Evolutionary conservation across 1,139 yeast species (phyloP).

Genomic region (Blastobotrys niveus): DNA sequence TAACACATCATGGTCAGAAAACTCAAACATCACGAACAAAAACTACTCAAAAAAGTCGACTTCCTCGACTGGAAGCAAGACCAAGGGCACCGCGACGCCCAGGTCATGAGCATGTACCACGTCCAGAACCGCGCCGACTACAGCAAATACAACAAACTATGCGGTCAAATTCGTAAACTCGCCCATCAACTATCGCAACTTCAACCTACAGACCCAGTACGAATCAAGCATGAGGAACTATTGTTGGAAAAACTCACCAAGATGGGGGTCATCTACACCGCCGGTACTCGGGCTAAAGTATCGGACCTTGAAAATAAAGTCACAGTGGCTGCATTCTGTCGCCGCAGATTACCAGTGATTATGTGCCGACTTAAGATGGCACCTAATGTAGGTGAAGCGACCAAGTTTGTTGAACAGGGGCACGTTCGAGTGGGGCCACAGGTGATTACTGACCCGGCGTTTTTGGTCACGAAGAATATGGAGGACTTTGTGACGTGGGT

Average conservation of each 20-base stretch:
- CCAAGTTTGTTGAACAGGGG: constrained; percentile 90
- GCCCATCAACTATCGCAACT: constrained; percentile 81
- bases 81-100: constrained; percentile 88
- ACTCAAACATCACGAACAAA: constrained; percentile 91
- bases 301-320: constrained; percentile 87
- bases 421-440: constrained; percentile 97
- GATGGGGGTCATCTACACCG: constrained; percentile 65
- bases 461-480: constrained; percentile 76
- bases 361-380: constrained; percentile 97
- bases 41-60: constrained; percentile 90
- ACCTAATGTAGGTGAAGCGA: constrained; percentile 80
- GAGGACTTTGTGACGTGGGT: constrained; percentile 99
- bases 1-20: constrained; percentile 66
- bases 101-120: constrained; percentile 91
- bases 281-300: constrained; percentile 76
- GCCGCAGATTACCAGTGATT: constrained; percentile 89
- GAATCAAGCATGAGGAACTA: constrained; percentile 82
- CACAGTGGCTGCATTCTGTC: constrained; percentile 85
- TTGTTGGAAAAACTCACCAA: constrained; percentile 77
- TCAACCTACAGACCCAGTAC: constrained; percentile 77
- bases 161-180: constrained; percentile 83
- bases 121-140: constrained; percentile 93
- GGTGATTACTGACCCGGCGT: constrained; percentile 92
- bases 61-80: constrained; percentile 98
- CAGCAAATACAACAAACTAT: constrained; percentile 82